Conservation (phyloP, 2,329 filamentous ascomycete genomes). For the Myrmaecium sp. region DNA sequence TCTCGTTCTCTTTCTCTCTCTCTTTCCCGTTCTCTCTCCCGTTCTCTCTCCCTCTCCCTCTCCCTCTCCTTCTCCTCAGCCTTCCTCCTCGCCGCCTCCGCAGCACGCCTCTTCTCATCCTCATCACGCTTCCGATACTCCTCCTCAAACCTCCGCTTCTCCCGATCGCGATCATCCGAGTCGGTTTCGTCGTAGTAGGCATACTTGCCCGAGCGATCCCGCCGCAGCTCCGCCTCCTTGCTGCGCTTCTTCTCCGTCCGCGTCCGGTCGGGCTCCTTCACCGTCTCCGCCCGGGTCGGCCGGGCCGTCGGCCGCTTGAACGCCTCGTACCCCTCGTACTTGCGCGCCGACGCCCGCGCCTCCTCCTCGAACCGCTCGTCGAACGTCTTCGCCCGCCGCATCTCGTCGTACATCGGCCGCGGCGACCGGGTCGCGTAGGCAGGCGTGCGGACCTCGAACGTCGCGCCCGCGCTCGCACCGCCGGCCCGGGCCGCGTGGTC, state of each 20-base stretch:
- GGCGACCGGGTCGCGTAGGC: conserved; percentile 14
- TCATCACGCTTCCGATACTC: conserved; percentile 15
- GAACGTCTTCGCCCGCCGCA: conserved; percentile 12
- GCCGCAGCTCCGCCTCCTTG: conserved; percentile 22
- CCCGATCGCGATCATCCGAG: conserved; percentile 9
- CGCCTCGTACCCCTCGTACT: conserved; percentile 23
- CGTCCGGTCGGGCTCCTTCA: conserved; percentile 18
- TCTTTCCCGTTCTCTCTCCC: conserved; percentile 6
- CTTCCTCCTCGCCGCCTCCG: conserved; percentile 6
- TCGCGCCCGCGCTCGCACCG: conserved; percentile 6
- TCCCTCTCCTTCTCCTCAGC: conserved; percentile 4
- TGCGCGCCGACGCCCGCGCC: conserved; percentile 17
- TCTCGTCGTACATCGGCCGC: conserved; percentile 8
- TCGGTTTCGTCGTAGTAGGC: conserved; percentile 18
- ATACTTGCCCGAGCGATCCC: conserved; percentile 22
- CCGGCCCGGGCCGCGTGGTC: conserved; percentile 32
- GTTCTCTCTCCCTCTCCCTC: conserved; percentile 7
- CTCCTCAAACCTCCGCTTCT: conserved; percentile 14
- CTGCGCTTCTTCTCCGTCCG: conserved; percentile 23
- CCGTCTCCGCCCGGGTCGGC: conserved; percentile 8
- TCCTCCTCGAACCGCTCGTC: conserved; percentile 18
- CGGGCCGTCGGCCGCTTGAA: conserved; percentile 13
- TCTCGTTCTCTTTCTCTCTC: conserved; percentile 8
- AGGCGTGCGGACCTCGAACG: conserved; percentile 14
- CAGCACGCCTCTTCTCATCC: conserved; percentile 9